Conservation (phyloP, 2,329 filamentous ascomycete species). For the Phaeosphaeria sp. region DNA sequence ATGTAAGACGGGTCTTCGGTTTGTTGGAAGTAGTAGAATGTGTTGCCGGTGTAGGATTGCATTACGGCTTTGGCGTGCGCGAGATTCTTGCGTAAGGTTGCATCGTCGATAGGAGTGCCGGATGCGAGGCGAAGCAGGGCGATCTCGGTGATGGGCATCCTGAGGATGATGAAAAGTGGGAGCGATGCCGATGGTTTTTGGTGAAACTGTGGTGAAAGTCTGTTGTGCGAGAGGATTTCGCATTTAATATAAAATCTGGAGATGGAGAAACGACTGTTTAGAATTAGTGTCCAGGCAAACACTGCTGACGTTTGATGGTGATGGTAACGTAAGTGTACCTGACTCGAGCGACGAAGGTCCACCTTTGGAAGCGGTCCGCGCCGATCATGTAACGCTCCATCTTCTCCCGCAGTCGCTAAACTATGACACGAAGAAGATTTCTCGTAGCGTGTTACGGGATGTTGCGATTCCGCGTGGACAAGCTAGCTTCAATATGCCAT, state of each 20-base stretch:
- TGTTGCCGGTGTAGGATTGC: slow-evolving; percentile 44
- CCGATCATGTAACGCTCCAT: too few relatives aligned
- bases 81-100: slow-evolving; percentile 41
- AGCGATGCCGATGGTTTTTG: neutral
- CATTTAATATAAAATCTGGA: neutral
- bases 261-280: too few relatives aligned
- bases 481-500: neutral
- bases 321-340: neutral
- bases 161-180: neutral
- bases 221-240: neutral
- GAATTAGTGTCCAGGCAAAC: neutral
- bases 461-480: neutral
- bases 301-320: neutral
- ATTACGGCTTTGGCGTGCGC: slow-evolving; percentile 47
- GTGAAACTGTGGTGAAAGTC: too few relatives aligned
- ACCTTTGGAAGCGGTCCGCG: neutral
- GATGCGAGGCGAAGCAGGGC: slow-evolving; percentile 51
- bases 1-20: slow-evolving; percentile 51
- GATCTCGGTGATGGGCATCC: slow-evolving; percentile 55
- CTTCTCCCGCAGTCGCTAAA: too few relatives aligned
- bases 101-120: slow-evolving; percentile 21
- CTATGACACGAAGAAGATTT: neutral
- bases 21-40: slow-evolving; percentile 52
- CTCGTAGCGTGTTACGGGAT: neutral
- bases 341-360: neutral